Base-by-base conservation (phyloP, 345 rosid genomes). In the Eucalyptus grandis region DNA sequence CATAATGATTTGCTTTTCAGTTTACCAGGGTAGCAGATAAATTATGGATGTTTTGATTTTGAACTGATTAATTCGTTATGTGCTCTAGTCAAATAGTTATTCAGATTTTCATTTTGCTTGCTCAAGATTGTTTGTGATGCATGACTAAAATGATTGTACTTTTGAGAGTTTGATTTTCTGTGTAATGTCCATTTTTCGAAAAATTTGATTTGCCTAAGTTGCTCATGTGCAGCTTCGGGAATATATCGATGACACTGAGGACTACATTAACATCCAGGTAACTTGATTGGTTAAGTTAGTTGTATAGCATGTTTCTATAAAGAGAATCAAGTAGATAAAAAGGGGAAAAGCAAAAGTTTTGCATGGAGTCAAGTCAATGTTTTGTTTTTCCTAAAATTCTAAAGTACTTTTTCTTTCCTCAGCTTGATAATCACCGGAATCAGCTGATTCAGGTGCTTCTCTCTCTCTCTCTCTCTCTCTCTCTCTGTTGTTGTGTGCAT, bases 401-500 rank as follows among this genome's bases (percentile, higher is more conserved):
- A 19, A 31, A 34, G 26, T 72, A 27, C 46, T 53, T n/a, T 22
- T 50, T 43, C 22, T 83, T 92, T 89, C 90, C 90, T 87, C 97
- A 98, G 99, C 97, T 98, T 49, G 99, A 98, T 94, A 98, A 96
- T 92, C 99, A 98, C 93, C 97, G 99, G 49, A 98, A 98, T 91
- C 99, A 98, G 94, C 94, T 98, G 56, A 98, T 98, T 93, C 99
- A 98, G 97, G 99, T 97, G 83, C 88, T 90, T 53, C 86, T 34
- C 11, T 86, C 9, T 86, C 86, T 50, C 62, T 19, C 58, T 60
- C 30, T 44, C 86, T 67, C 43, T 49, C 86, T 34, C 14, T 85
- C 9, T 87, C 80, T 50, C 34, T 37, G 21, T 31, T 37, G 10
- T 31, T 69, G 50, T 47, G 77, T 65, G 10, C 5, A 17, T 54